Conservation (phyloP, 495 filamentous ascomycete genomes). For the Rusavskia elegans region DNA sequence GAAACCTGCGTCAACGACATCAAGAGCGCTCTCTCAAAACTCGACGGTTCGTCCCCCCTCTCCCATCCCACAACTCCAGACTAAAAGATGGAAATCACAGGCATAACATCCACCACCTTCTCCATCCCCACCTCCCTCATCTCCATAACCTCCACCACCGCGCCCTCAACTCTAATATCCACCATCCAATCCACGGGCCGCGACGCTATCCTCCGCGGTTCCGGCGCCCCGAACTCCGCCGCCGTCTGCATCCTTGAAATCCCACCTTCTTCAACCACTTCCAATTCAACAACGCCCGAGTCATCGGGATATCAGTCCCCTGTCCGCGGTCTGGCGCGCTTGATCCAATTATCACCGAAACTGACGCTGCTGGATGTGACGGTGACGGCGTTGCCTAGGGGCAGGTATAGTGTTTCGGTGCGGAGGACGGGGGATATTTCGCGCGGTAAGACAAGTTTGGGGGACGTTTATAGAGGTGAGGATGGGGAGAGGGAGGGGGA, state of each 20-base stretch:
- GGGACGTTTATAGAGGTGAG: constrained; percentile 50
- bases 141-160: constrained; percentile 38
- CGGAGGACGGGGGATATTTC: constrained; percentile 84
- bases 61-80: background rate
- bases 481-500: constrained; percentile 43
- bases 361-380: constrained; percentile 79
- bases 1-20: constrained; percentile 74
- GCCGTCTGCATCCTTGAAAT: constrained; percentile 96
- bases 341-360: constrained; percentile 60
- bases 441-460: constrained; percentile 60
- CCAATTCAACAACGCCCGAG: background rate
- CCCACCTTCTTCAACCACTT: constrained; percentile 32
- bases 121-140: constrained; percentile 32
- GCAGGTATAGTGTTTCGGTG: constrained; percentile 68
- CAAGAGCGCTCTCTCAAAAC: constrained; percentile 52
- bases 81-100: constrained; percentile 12
- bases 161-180: constrained; percentile 75
- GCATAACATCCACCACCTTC: constrained; percentile 32
- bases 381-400: constrained; percentile 67
- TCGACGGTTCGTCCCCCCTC: constrained; percentile 39
- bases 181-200: constrained; percentile 82
- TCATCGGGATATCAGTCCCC: background rate
- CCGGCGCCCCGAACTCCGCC: constrained; percentile 67
- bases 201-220: constrained; percentile 87
- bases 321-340: constrained; percentile 55